phyloP scores from a whole-genome alignment of 2,329 filamentous ascomycete species.

The Paecilomyces variotii region DNA sequence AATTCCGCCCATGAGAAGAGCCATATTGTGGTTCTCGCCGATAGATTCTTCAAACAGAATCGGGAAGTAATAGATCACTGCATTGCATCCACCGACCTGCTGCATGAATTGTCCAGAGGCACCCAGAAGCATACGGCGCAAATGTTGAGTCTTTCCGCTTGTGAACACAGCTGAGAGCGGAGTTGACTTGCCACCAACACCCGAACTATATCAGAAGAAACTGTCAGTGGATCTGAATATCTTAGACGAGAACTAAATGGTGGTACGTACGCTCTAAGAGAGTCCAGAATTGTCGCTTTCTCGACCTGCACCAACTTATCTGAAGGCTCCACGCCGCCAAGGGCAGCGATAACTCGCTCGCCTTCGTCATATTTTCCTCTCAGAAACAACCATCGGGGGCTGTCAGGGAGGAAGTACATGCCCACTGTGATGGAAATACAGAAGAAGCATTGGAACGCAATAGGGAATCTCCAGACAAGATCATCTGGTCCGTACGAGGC shows the following conservation, averaged over 20 bases:
- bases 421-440: constrained; percentile 26
- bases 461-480: constrained; percentile 39
- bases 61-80: constrained; percentile 42
- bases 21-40: constrained; percentile 32
- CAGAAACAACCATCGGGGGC: constrained; percentile 30
- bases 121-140: constrained; percentile 34
- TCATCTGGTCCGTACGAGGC: constrained; percentile 12
- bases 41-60: constrained; percentile 42
- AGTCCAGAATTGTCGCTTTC: constrained; percentile 54
- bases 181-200: constrained; percentile 41
- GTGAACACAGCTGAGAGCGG: constrained; percentile 43
- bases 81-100: constrained; percentile 44
- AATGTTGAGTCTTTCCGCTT: constrained; percentile 31
- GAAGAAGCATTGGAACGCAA: constrained; percentile 41
- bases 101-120: constrained; percentile 38
- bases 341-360: constrained; percentile 38
- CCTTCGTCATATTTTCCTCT: constrained; percentile 34
- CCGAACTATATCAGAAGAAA: constrained; percentile 39
- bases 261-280: constrained; percentile 45
- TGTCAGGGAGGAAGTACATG: constrained; percentile 32
- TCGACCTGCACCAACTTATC: constrained; percentile 48
- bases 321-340: constrained; percentile 37
- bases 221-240: background rate
- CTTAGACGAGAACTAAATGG: constrained; percentile 31
- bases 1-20: constrained; percentile 46